phyloP scores from a whole-genome alignment of 805 yeast genomes.

The Lipomyces anomalus region DNA sequence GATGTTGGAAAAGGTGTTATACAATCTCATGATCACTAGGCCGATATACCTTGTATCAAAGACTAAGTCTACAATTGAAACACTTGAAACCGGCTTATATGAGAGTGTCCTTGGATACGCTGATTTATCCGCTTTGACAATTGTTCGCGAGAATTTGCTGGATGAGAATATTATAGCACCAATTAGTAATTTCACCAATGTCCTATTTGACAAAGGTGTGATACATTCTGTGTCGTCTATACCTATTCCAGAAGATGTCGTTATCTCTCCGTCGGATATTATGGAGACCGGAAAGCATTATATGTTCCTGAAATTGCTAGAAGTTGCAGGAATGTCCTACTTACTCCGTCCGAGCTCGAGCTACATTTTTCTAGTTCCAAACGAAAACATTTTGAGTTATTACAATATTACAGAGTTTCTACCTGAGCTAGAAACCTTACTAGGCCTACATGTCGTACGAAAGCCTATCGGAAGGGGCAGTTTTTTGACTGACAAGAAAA shows the following conservation, averaged over 20 bases:
- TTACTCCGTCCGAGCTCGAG: slow-evolving; percentile 11
- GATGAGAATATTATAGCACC: neutral
- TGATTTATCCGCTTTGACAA: neutral
- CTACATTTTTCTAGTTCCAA: slow-evolving; percentile 16
- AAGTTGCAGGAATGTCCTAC: neutral
- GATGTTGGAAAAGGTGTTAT: slow-evolving; percentile 7
- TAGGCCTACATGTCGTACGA: slow-evolving; percentile 16
- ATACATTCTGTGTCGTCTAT: slow-evolving; percentile 11
- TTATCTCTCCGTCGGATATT: slow-evolving; percentile 16
- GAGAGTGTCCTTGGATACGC: neutral
- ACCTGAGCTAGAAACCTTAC: slow-evolving; percentile 7
- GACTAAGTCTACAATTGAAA: neutral
- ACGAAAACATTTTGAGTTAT: slow-evolving; percentile 5
- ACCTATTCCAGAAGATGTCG: slow-evolving; percentile 16
- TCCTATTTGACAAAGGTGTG: slow-evolving; percentile 17
- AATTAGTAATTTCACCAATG: slow-evolving; percentile 1
- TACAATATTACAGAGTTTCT: slow-evolving; percentile 8
- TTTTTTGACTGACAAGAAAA: slow-evolving; percentile 5
- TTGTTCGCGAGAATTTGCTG: neutral
- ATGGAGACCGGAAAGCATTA: slow-evolving; percentile 8
- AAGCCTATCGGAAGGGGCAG: slow-evolving; percentile 4
- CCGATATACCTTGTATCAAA: slow-evolving; percentile 8
- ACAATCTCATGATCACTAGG: slow-evolving; percentile 10
- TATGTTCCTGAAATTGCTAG: slow-evolving; percentile 11
- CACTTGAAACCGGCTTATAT: neutral